Evolutionary conservation across 768 basidiomycete genomes (phyloP), one percentile per base, ranked within the genome.

Genomic region (Naganishia vishniacii): DNA sequence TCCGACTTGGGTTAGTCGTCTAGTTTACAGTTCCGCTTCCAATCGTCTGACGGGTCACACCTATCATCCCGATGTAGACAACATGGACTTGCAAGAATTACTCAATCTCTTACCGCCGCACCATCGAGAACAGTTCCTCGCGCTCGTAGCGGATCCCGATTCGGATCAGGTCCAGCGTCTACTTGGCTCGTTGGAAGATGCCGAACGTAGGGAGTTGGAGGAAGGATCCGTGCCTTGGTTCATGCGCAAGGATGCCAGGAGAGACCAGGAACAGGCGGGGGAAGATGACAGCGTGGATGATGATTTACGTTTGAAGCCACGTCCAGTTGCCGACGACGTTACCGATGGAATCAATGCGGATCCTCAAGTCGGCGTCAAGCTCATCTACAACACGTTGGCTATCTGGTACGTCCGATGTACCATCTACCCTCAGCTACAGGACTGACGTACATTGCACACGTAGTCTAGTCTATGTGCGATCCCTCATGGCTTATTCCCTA

Each of bases 61-160:
- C 40, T 16, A 37, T 56, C 29, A n/a, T 18, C 53, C 8, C 15
- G n/a, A 56, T 37, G 15, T 16, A 56, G 53, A 56, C 34, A 40
- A 41, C 20, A 56, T 56, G 53, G 53, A 41, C 9, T 11, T 56
- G 34, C 37, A 41, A 25, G 53, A 41, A 5, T n/a, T 56, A 34
- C 20, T 56, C 53, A 26, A 56, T 13, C 53, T 56, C 53, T 26
- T 56, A 20, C 53, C 53, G 5, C 34, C 53, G 2, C 1, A 26
- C 11, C 53, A 56, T 40, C 53, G 53, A 15, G 32, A 56, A 6
- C n/a, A 56, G 13, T 56, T 56, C 53, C 32, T 56, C 20, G 37
- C 53, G 1, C 53, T 56, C 4, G 32, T 56, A 23, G 20, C 34
- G 4, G 37, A 56, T 40, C 53, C 53, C 11, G 53, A 56, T 26